phyloP scores from a whole-genome alignment of 257 asterid species.

The Coffea eugenioides region DNA sequence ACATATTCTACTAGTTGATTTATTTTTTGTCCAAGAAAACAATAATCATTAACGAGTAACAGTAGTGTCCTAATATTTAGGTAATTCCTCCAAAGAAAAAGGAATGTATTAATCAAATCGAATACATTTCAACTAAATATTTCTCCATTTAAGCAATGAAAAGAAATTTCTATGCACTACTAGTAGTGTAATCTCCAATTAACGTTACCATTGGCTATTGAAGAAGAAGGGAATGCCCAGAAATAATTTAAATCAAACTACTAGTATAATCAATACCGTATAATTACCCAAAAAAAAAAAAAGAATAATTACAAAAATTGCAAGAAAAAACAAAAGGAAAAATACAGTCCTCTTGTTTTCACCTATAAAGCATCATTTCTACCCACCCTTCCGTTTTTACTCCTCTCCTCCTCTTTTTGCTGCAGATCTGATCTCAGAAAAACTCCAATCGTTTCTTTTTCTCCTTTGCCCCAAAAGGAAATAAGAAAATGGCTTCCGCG shows the following conservation, averaged over 20 bases:
- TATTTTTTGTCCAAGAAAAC: background rate
- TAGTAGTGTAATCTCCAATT: no score
- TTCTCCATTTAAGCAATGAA: background rate
- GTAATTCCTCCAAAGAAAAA: background rate
- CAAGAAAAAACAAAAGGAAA: no score
- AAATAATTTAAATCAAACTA: background rate
- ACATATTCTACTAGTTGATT: background rate
- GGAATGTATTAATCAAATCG: background rate
- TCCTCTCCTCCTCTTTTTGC: background rate
- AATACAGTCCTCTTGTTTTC: background rate
- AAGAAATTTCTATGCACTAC: no score
- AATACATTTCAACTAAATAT: no score
- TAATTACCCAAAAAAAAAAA: background rate
- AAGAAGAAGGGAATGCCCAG: background rate
- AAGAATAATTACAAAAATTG: background rate
- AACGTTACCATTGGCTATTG: no score
- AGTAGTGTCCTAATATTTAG: background rate
- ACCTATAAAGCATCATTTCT: background rate
- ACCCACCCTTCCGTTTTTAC: background rate
- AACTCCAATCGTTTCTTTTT: background rate
- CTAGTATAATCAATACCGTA: no score
- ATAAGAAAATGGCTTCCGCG: slow-evolving; percentile 23
- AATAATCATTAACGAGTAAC: background rate
- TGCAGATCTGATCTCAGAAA: slow-evolving; percentile 3
- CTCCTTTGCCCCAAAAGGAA: background rate